A percentile compares a stretch with the other conserved stretches of the same genome.
Conservation (phyloP, 2,329 filamentous ascomycete species). For the Xylaria sp. region DNA sequence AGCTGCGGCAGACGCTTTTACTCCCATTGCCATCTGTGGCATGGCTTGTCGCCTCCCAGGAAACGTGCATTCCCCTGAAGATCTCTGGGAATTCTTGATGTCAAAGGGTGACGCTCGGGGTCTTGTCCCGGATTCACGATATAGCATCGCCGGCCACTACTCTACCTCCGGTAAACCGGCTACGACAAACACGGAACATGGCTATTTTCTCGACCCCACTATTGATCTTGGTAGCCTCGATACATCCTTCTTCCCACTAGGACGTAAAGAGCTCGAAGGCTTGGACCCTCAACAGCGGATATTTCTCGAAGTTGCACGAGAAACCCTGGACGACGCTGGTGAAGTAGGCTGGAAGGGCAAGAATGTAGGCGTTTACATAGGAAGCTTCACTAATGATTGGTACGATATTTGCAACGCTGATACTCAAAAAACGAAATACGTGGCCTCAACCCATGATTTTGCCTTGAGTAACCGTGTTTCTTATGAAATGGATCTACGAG, state of each 20-base stretch:
- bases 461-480: conserved; percentile 35
- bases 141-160: conserved; percentile 31
- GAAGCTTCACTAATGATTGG: conserved; percentile 43
- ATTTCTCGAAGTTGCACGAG: conserved; percentile 43
- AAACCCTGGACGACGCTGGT: conserved; percentile 44
- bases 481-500: conserved; percentile 30
- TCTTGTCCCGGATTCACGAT: conserved; percentile 32
- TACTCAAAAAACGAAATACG: conserved; percentile 17
- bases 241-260: not conserved
- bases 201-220: conserved; percentile 30
- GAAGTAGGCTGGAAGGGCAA: conserved; percentile 37
- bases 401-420: conserved; percentile 33
- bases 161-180: conserved; percentile 21
- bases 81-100: conserved; percentile 39
- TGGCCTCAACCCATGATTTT: conserved; percentile 17
- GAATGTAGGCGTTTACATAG: conserved; percentile 42
- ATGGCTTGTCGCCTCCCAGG: conserved; percentile 38
- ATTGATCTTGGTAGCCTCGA: not conserved
- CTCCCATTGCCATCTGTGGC: conserved; percentile 34
- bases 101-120: conserved; percentile 30
- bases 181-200: conserved; percentile 19
- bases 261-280: not conserved
- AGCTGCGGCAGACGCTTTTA: too few relatives aligned
- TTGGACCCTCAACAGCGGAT: conserved; percentile 36
- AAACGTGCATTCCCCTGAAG: conserved; percentile 27